Conservation (phyloP, 345 rosid genomes). For the Anastatica hierochuntica region DNA sequence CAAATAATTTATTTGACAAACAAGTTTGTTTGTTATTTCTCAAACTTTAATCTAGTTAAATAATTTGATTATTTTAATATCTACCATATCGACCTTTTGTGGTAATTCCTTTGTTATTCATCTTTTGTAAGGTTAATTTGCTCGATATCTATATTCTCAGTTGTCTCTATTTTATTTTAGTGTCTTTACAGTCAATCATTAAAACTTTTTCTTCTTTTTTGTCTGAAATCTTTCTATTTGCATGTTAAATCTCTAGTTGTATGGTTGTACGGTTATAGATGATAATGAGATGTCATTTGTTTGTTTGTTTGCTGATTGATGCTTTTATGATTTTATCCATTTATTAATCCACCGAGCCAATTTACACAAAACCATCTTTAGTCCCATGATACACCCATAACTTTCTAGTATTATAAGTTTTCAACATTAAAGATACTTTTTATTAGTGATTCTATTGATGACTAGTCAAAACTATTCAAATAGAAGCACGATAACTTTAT, state of each 20-base stretch:
- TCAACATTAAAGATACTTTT: no score
- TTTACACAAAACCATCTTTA: background rate
- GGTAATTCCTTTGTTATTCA: background rate
- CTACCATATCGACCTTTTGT: background rate
- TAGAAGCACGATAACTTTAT: no score
- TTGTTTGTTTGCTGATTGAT: slow-evolving; percentile 15
- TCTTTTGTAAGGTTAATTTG: background rate
- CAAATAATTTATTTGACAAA: no score
- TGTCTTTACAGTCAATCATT: slow-evolving; percentile 11
- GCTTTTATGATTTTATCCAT: slow-evolving; percentile 2
- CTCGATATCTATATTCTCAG: background rate
- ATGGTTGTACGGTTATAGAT: slow-evolving; percentile 16
- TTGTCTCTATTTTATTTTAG: background rate
- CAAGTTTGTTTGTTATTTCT: no score
- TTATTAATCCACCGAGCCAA: slow-evolving; percentile 3
- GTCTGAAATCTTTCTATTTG: background rate
- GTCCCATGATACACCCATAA: background rate
- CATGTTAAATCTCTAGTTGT: slow-evolving; percentile 16
- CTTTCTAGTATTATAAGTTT: no score
- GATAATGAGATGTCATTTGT: slow-evolving; percentile 22
- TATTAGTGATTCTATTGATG: no score
- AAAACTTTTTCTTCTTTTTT: slow-evolving; percentile 8
- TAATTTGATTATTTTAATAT: no score
- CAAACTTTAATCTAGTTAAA: no score
- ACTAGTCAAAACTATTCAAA: no score